Evolutionary conservation across 2,329 filamentous ascomycete genomes (phyloP).

Genomic region (Lasiodiplodia citricola): DNA sequence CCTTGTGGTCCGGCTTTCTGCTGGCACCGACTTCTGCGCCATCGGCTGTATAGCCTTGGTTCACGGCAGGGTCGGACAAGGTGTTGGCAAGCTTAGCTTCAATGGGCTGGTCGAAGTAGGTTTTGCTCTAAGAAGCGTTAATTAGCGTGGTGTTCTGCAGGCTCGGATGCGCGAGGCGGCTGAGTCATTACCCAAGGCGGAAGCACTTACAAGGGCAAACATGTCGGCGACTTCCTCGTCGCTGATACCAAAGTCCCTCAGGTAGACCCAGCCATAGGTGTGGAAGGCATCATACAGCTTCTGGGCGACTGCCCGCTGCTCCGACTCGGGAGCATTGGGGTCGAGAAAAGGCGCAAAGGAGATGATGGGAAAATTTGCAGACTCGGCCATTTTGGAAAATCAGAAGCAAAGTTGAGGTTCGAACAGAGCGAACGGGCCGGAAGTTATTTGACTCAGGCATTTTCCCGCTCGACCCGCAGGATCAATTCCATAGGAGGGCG

Average conservation of each 20-base stretch:
- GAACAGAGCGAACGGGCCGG: background rate
- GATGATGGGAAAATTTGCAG: constrained; percentile 22
- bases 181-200: background rate
- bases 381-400: background rate
- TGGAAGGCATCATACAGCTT: constrained; percentile 82
- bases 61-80: constrained; percentile 52
- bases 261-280: constrained; percentile 85
- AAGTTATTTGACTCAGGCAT: background rate
- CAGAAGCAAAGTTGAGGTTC: background rate
- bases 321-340: constrained; percentile 30
- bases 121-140: constrained; percentile 34
- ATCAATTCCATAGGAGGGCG: background rate
- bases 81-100: constrained; percentile 45
- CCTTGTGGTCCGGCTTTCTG: constrained; percentile 55
- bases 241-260: constrained; percentile 77
- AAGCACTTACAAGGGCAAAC: constrained; percentile 54
- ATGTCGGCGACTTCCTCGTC: constrained; percentile 62
- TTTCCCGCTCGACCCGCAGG: background rate
- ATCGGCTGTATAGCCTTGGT: constrained; percentile 54
- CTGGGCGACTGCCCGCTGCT: constrained; percentile 69
- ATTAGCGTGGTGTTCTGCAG: background rate
- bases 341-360: constrained; percentile 17
- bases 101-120: constrained; percentile 46
- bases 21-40: constrained; percentile 49
- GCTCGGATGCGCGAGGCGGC: background rate